Conservation (phyloP, 768 basidiomycete species). For the Pisolithus orientalis region DNA sequence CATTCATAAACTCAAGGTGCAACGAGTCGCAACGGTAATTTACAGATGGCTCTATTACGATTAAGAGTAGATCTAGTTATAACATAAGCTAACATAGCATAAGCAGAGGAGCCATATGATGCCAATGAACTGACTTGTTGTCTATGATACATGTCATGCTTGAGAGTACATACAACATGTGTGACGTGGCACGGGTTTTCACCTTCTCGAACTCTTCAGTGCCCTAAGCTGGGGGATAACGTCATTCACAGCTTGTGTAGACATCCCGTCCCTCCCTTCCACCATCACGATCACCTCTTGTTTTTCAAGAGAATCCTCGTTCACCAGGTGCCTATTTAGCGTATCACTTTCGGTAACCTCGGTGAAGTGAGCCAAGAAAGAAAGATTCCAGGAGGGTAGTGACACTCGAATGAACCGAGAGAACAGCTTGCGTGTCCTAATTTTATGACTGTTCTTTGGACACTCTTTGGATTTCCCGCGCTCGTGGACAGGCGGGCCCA, state of each 20-base stretch:
- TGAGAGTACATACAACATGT: neutral
- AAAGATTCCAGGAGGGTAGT: slow-evolving; percentile 1
- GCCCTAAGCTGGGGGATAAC: slow-evolving; percentile 25
- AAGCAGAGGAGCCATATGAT: too few relatives aligned
- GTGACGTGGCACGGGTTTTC: neutral
- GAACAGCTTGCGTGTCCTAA: neutral
- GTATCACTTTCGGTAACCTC: neutral
- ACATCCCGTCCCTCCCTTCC: slow-evolving; percentile 10
- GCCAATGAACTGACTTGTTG: too few relatives aligned
- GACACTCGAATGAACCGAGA: neutral
- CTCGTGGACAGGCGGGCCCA: slow-evolving; percentile 9
- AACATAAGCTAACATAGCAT: too few relatives aligned
- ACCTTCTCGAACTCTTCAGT: slow-evolving; percentile 12
- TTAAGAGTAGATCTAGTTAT: too few relatives aligned
- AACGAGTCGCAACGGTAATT: too few relatives aligned
- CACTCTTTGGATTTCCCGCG: neutral
- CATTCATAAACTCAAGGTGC: too few relatives aligned
- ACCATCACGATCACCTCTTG: slow-evolving; percentile 10
- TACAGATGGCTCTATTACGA: too few relatives aligned
- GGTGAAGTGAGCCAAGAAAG: neutral
- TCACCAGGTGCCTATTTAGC: neutral
- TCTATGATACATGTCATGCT: neutral
- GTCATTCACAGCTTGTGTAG: slow-evolving; percentile 20
- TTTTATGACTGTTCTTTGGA: neutral
- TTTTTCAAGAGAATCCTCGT: neutral